A percentile compares a stretch with the other conserved stretches of the same genome.
phyloP scores from a whole-genome alignment of 2,329 filamentous ascomycete species.

The Juglanconis sp. region DNA sequence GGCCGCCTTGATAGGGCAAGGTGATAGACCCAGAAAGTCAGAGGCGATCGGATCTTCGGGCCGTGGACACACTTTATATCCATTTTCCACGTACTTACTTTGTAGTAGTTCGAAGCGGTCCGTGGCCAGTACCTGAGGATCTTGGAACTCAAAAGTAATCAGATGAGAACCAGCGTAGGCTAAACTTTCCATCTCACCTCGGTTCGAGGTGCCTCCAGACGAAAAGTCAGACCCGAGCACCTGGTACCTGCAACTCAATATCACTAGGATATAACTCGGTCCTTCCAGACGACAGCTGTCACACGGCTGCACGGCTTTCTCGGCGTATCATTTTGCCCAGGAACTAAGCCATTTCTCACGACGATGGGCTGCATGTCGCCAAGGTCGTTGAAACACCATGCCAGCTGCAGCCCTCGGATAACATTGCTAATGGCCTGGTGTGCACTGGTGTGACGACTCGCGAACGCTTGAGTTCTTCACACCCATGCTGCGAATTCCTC shows the following conservation, averaged over 20 bases:
- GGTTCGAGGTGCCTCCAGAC: not conserved
- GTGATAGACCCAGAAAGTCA: no score
- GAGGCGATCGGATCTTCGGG: no score
- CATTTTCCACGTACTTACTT: no score
- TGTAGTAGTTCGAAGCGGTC: no score
- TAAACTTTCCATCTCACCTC: not conserved
- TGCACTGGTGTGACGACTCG: not conserved
- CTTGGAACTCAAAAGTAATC: not conserved
- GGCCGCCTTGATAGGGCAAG: no score
- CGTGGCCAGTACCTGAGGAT: not conserved
- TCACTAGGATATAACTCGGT: not conserved
- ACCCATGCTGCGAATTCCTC: not conserved
- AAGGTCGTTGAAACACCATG: not conserved
- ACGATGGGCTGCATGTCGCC: not conserved
- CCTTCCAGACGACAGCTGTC: not conserved
- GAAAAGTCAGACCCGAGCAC: not conserved
- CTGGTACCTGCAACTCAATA: not conserved
- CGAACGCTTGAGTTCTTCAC: not conserved
- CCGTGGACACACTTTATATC: no score
- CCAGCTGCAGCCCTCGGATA: not conserved
- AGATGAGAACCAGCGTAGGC: not conserved
- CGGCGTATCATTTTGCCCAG: not conserved
- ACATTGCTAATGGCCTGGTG: not conserved
- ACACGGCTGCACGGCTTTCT: not conserved
- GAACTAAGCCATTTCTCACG: not conserved